Percentiles rank a stretch among this genome's conserved stretches.
phyloP scores from a whole-genome alignment of 2,329 filamentous ascomycete genomes.

The Phialophora tarda region DNA sequence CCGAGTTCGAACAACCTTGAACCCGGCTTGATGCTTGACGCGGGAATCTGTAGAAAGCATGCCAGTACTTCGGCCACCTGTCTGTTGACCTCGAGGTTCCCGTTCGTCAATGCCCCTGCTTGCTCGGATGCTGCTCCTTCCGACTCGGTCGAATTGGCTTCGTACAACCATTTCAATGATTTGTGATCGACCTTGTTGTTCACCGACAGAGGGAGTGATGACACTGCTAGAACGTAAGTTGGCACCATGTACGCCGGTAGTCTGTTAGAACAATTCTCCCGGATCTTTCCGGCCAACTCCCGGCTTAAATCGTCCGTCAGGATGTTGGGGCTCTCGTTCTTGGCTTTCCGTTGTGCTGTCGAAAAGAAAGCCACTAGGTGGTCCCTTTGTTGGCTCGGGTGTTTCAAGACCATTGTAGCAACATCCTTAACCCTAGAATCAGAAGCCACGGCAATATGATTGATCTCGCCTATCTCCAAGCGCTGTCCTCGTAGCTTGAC shows the following conservation, averaged over 20 bases:
- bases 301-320: slow-evolving; percentile 50
- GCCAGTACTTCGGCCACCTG: slow-evolving; percentile 56
- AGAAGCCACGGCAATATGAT: slow-evolving; percentile 74
- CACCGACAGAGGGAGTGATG: slow-evolving; percentile 75
- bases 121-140: slow-evolving; percentile 63
- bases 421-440: slow-evolving; percentile 68
- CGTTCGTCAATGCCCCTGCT: slow-evolving; percentile 46
- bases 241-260: slow-evolving; percentile 91
- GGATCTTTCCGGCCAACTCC: slow-evolving; percentile 55
- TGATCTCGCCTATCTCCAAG: slow-evolving; percentile 89
- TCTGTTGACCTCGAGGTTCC: slow-evolving; percentile 52
- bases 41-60: slow-evolving; percentile 54
- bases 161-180: slow-evolving; percentile 69
- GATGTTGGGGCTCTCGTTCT: slow-evolving; percentile 32
- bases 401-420: slow-evolving; percentile 75
- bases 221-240: slow-evolving; percentile 76
- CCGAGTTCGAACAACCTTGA: slow-evolving; percentile 84
- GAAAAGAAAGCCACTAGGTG: slow-evolving; percentile 78
- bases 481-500: slow-evolving; percentile 89
- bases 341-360: slow-evolving; percentile 36
- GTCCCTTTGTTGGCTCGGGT: slow-evolving; percentile 75
- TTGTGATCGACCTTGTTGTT: slow-evolving; percentile 90
- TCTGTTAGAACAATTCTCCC: slow-evolving; percentile 68
- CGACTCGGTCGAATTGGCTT: slow-evolving; percentile 53
- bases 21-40: slow-evolving; percentile 54